A percentile compares a stretch with the other conserved stretches of the same genome.
Evolutionary conservation across 108 stramenopile genomes (phyloP).

Genomic region (Cyclotella atomus): DNA sequence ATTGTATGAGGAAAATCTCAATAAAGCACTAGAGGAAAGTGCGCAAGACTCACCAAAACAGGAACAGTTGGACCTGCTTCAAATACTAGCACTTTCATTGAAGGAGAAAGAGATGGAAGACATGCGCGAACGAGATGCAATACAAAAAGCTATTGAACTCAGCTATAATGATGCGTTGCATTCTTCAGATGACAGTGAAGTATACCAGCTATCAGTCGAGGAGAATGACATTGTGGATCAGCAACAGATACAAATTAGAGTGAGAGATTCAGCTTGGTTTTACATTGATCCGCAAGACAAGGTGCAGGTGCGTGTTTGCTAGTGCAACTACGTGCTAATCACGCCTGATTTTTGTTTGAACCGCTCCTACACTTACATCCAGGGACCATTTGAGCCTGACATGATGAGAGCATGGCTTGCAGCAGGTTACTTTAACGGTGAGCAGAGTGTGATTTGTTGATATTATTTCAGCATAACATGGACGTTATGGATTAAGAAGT

Average conservation of each 20-base stretch:
- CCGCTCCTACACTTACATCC: neutral
- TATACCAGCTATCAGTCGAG: constrained; percentile 3
- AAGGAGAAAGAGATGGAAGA: neutral
- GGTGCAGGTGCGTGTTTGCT: neutral
- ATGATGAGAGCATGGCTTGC: constrained; percentile 12
- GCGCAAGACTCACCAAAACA: neutral
- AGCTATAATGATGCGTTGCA: neutral
- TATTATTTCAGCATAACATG: neutral
- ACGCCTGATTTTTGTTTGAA: neutral
- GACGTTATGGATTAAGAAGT: too few relatives aligned
- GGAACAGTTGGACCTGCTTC: neutral
- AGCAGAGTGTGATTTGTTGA: neutral
- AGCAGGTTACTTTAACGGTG: constrained; percentile 13
- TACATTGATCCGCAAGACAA: constrained; percentile 5
- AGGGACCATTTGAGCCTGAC: constrained; percentile 1
- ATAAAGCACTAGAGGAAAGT: constrained; percentile 21
- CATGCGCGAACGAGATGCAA: neutral
- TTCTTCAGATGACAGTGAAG: neutral
- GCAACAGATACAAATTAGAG: neutral
- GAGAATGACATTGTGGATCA: neutral
- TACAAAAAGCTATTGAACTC: constrained; percentile 10
- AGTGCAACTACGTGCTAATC: neutral
- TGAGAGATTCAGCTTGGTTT: neutral
- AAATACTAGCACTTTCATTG: neutral
- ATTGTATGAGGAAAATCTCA: constrained; percentile 29